These are phyloP conservation scores for Volvox reticuliferus DNA, from an alignment of 139 green algal genomes.

Conservation along the genomic window DNA sequence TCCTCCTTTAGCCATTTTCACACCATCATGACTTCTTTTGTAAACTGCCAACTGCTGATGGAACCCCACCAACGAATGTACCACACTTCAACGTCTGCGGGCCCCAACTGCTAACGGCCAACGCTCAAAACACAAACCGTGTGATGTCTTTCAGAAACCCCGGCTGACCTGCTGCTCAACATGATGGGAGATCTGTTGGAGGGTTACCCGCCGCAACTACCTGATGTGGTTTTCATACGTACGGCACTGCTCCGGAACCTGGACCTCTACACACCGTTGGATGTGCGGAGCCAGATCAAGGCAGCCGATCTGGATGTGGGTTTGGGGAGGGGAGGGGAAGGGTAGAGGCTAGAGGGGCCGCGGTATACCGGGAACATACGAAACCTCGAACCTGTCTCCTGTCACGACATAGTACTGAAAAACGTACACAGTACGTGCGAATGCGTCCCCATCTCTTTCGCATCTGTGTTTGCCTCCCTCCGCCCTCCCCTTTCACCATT, in stretches of 20 bases:
- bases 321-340: background rate
- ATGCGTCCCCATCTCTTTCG: no score
- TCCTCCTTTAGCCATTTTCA: background rate
- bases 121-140: no score
- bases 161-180: conserved; percentile 38
- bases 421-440: no score
- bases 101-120: background rate
- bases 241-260: conserved; percentile 32
- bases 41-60: background rate
- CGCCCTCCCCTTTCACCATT: no score
- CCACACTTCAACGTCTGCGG: background rate
- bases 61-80: background rate
- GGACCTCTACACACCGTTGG: conserved; percentile 37
- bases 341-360: background rate
- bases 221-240: conserved; percentile 31
- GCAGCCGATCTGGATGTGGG: conserved; percentile 15
- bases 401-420: no score
- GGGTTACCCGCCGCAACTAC: background rate
- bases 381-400: no score
- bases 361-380: no score
- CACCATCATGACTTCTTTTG: background rate
- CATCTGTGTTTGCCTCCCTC: no score
- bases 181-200: conserved; percentile 26
- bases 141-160: conserved; percentile 3
- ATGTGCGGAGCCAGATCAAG: conserved; percentile 3